Evolutionary conservation across 176 grass and related monocot species (phyloP), one percentile per base, ranked within the genome.

Genomic region (Tuctoria greenei): DNA sequence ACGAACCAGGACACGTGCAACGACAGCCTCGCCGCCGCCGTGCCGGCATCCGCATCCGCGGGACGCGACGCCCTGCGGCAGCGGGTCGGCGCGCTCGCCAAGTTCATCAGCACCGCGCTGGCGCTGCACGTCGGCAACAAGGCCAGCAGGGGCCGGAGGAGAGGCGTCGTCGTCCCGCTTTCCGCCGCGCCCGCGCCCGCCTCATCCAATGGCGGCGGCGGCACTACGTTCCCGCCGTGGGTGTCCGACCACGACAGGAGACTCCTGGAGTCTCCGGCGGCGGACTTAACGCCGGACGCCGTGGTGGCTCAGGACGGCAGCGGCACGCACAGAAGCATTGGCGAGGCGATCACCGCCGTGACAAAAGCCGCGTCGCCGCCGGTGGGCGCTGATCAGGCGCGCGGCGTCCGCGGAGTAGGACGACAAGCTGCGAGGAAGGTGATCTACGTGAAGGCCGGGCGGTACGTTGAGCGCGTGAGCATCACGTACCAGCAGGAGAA

Each of bases 1-100:
- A 93, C 93, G 11, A 97, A 97, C 87, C 93, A 97, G 77, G 85
- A 25, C 47, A 93, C 86, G 11, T 97, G 93, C 81, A 42, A 26
- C 36, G 88, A 93, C n/a, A 87, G 93, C 78, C 90, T 97, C 59
- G 61, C 55, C 58, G 27, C 57, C 45, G 62, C 76, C 34, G 64
- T n/a, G n/a, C n/a, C 52, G 6, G 64, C 66, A 31, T 72, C 77
- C 61, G 15, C n/a, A n/a, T n/a, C n/a, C n/a, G n/a, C 15, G 46
- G 87, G 78, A 4, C 61, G 46, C 41, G 84, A 76, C 6, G 56
- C 80, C 38, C 61, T 97, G 62, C 63, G 42, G 23, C 28, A 16
- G 7, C 59, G 78, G 17, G 90, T 97, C 35, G 21, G 51, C 24
- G 79, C 61, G 38, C 69, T 97, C 46, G 14, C 44, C 50, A 54